phyloP scores from a whole-genome alignment of 2,329 filamentous ascomycete species.

The Apiospora pterosperma region DNA sequence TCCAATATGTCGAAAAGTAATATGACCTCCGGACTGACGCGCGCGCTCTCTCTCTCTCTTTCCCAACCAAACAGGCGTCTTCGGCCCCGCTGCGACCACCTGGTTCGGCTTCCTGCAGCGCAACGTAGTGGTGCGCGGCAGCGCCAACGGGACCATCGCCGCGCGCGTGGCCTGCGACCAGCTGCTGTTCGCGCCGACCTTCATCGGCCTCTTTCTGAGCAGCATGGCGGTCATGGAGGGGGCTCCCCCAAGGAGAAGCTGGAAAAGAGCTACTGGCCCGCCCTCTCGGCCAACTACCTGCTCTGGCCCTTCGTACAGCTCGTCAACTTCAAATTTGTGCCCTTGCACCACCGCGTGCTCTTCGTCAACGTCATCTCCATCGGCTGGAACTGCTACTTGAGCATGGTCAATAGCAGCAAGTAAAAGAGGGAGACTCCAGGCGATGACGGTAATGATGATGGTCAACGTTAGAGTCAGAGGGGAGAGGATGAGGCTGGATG shows the following conservation, averaged over 20 bases:
- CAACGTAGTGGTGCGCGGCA: constrained; percentile 63
- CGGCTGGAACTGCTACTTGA: constrained; percentile 64
- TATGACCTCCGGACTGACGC: too few relatives aligned
- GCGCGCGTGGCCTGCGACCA: constrained; percentile 82
- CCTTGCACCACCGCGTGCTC: constrained; percentile 76
- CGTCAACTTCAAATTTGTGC: constrained; percentile 84
- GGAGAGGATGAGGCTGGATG: not conserved
- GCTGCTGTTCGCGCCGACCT: constrained; percentile 76
- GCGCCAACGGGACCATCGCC: constrained; percentile 65
- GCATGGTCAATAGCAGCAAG: constrained; percentile 51
- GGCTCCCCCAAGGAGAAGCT: constrained; percentile 61
- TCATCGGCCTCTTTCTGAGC: constrained; percentile 77
- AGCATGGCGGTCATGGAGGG: constrained; percentile 85
- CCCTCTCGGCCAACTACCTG: constrained; percentile 80
- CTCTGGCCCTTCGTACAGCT: constrained; percentile 85
- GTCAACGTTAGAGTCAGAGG: too few relatives aligned
- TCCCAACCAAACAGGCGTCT: constrained; percentile 54
- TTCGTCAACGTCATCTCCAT: constrained; percentile 80
- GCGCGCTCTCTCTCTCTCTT: constrained; percentile 6
- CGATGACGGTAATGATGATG: not conserved
- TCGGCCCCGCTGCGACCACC: constrained; percentile 81
- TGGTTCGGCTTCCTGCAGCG: constrained; percentile 82
- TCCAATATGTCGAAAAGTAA: too few relatives aligned
- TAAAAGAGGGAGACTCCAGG: not conserved
- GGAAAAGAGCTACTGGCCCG: constrained; percentile 64